phyloP scores from a whole-genome alignment of 1,284 basidiomycete species.

The Cutaneotrichosporon sp. region DNA sequence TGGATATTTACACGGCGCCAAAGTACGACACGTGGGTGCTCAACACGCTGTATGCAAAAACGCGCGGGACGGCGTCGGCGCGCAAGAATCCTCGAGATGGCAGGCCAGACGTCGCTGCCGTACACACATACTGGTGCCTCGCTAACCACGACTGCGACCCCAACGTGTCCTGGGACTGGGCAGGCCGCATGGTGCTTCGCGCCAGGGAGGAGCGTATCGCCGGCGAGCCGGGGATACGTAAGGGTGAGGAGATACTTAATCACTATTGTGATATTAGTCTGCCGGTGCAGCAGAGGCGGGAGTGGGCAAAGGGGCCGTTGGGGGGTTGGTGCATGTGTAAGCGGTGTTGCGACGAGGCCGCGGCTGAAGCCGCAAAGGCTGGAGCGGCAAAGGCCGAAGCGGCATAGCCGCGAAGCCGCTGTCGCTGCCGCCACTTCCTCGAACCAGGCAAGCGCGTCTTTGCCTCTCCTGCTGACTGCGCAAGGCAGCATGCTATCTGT shows the following conservation, averaged over 20 bases:
- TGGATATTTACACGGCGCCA: constrained; percentile 12
- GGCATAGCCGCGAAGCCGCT: no score
- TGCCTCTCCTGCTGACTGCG: no score
- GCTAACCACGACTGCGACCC: constrained; percentile 20
- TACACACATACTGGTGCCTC: constrained; percentile 18
- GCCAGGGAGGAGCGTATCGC: constrained; percentile 3
- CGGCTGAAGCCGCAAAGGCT: no score
- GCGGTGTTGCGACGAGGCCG: constrained; percentile 8
- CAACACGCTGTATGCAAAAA: constrained; percentile 18
- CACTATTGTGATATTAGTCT: constrained; percentile 17
- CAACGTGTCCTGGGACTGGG: constrained; percentile 18
- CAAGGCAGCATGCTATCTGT: no score
- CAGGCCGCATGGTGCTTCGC: constrained; percentile 6
- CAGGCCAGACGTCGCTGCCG: constrained; percentile 15
- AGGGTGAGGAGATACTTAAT: constrained; percentile 14
- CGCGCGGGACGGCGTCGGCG: constrained; percentile 14
- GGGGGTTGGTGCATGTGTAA: constrained; percentile 14
- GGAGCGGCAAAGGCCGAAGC: no score
- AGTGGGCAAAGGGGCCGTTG: constrained; percentile 15
- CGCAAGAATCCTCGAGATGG: constrained; percentile 12
- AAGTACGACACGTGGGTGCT: constrained; percentile 13
- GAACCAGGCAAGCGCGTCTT: no score
- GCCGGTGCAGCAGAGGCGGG: constrained; percentile 11
- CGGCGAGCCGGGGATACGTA: background rate
- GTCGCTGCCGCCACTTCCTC: no score